Evolutionary conservation across 2,329 filamentous ascomycete genomes (phyloP).

Genomic region (Acrodontium crateriforme): DNA sequence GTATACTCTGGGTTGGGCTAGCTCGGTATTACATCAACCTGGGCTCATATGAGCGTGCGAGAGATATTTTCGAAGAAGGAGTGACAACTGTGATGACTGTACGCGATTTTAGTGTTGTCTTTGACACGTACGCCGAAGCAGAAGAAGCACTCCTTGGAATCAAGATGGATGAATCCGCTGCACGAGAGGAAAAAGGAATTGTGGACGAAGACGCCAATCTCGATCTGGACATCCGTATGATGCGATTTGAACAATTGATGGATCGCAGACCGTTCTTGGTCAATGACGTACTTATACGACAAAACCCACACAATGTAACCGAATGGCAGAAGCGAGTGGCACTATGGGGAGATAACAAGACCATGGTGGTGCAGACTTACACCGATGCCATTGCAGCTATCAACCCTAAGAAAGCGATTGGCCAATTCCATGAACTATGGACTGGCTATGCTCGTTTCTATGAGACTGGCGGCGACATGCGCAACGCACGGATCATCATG

Average conservation of each 20-base stretch:
- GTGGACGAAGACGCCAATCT: slow-evolving; percentile 77
- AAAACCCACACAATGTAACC: slow-evolving; percentile 89
- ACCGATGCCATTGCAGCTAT: slow-evolving; percentile 87
- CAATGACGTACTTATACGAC: slow-evolving; percentile 86
- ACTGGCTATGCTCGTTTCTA: slow-evolving; percentile 96
- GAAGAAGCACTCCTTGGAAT: slow-evolving; percentile 90
- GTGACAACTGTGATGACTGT: slow-evolving; percentile 98
- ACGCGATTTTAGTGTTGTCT: slow-evolving; percentile 89
- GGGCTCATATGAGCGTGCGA: slow-evolving; percentile 80
- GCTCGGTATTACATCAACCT: slow-evolving; percentile 94
- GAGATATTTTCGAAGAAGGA: slow-evolving; percentile 90
- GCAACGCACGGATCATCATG: slow-evolving; percentile 81
- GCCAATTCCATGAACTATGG: slow-evolving; percentile 91
- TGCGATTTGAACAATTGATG: slow-evolving; percentile 97
- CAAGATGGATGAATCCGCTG: slow-evolving; percentile 76
- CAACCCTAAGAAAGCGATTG: slow-evolving; percentile 84
- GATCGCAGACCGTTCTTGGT: slow-evolving; percentile 88
- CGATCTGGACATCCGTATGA: slow-evolving; percentile 91
- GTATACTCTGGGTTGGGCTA: slow-evolving; percentile 86
- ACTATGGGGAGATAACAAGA: slow-evolving; percentile 86
- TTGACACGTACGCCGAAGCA: slow-evolving; percentile 92
- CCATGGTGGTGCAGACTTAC: slow-evolving; percentile 86
- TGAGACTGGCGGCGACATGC: slow-evolving; percentile 70
- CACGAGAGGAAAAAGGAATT: slow-evolving; percentile 63
- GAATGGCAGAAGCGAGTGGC: slow-evolving; percentile 98